Percentiles rank a stretch among this genome's conserved stretches.
phyloP scores from a whole-genome alignment of 768 basidiomycete genomes.

The Cystobasidium ongulense region DNA sequence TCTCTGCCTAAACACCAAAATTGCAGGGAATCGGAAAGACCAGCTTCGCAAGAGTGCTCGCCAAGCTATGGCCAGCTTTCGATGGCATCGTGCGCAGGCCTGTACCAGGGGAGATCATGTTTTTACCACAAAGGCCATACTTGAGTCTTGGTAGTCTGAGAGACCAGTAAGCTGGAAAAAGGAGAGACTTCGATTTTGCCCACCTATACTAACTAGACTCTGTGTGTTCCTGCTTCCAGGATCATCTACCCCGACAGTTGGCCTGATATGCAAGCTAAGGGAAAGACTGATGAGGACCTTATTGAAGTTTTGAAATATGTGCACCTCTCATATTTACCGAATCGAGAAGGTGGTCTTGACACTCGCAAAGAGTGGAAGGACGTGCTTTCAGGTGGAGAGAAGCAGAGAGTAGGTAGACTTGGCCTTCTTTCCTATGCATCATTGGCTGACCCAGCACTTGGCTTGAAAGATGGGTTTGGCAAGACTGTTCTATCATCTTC shows the following conservation, averaged over 20 bases:
- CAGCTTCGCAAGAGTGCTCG: constrained; percentile 56
- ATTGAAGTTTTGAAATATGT: constrained; percentile 69
- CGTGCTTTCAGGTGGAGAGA: constrained; percentile 91
- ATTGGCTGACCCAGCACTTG: background rate
- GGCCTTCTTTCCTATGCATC: background rate
- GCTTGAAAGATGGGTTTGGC: constrained; percentile 73
- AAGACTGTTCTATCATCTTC: constrained; percentile 79
- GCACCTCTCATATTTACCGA: constrained; percentile 73
- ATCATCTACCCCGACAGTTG: constrained; percentile 86
- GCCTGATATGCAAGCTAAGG: constrained; percentile 58
- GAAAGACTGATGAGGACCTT: constrained; percentile 60
- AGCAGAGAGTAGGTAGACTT: constrained; percentile 61
- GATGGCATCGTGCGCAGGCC: constrained; percentile 49
- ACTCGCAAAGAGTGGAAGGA: constrained; percentile 93
- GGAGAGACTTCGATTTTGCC: too few species aligned
- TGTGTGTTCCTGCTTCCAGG: constrained; percentile 40
- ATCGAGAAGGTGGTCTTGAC: constrained; percentile 78
- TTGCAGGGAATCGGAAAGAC: constrained; percentile 40
- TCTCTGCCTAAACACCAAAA: background rate
- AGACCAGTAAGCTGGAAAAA: constrained; percentile 57
- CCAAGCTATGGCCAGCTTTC: constrained; percentile 70
- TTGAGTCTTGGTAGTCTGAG: constrained; percentile 78
- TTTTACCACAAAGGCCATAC: constrained; percentile 87
- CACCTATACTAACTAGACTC: too few species aligned
- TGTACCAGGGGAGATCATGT: constrained; percentile 55